Evolutionary conservation across 2,329 filamentous ascomycete species (phyloP), one percentile per base, ranked within the genome.

Genomic region (Fusarium sterilihyphosum): DNA sequence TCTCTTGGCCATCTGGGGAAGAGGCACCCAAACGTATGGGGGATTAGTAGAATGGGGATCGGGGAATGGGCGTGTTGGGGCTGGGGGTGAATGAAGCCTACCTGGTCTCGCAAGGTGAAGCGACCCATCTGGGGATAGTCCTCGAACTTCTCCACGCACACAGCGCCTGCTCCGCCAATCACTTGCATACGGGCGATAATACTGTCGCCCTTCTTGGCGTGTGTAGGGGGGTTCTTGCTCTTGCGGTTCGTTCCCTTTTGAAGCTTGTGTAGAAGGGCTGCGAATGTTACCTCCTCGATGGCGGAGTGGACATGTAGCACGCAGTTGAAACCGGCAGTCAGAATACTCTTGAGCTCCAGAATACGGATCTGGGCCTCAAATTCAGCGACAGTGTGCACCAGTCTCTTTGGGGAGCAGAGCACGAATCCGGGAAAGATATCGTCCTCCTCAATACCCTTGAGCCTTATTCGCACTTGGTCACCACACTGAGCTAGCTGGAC

Each of bases 281-380:
- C 89, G 80, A 99, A 97, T 1, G 96, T 98, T 66, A 99, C 94
- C 84, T 99, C 96, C 86, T 99, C 96, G 70, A 98, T 97, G 29
- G 96, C 96, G 9, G 96, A 95, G 85, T 99, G 96, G 29, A 99
- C 94, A 85, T 99, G 96, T 77, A 99, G 87, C 46, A 99, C 97
- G 81, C 96, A 99, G 86, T 98, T 98, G 87, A 98, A 99, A 60
- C 96, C 96, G 26, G 96, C 94, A 14, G 93, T 94, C 44, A 99
- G 88, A 80, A 99, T 99, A 79, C 88, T 95, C 90, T 97, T 98
- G 74, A 99, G 88, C 75, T 99, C 96, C 59, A 99, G 87, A 74
- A 99, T 95, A 68, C 94, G 92, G 80, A 99, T 98, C 85, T 99
- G 97, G 6, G 96, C 97, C 85, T 99, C 97, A 78, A 99, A 99